Conservation (phyloP, 768 basidiomycete genomes). For the Amanita pallidorosea region DNA sequence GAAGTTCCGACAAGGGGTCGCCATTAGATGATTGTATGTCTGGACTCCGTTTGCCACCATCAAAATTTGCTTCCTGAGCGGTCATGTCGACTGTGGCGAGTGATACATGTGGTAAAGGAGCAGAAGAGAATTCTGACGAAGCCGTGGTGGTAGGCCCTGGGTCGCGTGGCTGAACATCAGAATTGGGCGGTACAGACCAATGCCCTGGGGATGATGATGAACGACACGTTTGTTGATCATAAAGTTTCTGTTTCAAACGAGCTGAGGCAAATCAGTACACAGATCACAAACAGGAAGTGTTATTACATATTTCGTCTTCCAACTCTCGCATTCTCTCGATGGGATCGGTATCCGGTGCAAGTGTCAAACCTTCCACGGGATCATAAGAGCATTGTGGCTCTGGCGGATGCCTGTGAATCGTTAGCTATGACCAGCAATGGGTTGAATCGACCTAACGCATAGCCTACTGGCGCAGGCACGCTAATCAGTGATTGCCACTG, state of each 20-base stretch:
- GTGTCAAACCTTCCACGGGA: slow-evolving; percentile 70
- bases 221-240: slow-evolving; percentile 34
- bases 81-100: slow-evolving; percentile 31
- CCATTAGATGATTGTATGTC: slow-evolving; percentile 29
- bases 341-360: slow-evolving; percentile 74
- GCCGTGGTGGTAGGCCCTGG: slow-evolving; percentile 11
- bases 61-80: slow-evolving; percentile 18
- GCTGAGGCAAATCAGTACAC: slow-evolving; percentile 25
- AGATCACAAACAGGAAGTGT: neutral
- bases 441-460: slow-evolving; percentile 44
- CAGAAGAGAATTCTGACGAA: slow-evolving; percentile 21
- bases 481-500: slow-evolving; percentile 77
- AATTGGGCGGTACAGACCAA: slow-evolving; percentile 8
- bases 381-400: slow-evolving; percentile 83
- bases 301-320: slow-evolving; percentile 65
- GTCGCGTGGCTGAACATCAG: slow-evolving; percentile 10
- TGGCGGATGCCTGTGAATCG: slow-evolving; percentile 53
- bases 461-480: slow-evolving; percentile 78
- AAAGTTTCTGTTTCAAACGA: slow-evolving; percentile 50
- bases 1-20: slow-evolving; percentile 52
- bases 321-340: slow-evolving; percentile 65
- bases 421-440: slow-evolving; percentile 6
- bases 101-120: slow-evolving; percentile 34
- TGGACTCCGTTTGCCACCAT: slow-evolving; percentile 41
- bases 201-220: slow-evolving; percentile 30